Evolutionary conservation across 805 yeast species (phyloP).

Genomic region (Pichia paraexigua): DNA sequence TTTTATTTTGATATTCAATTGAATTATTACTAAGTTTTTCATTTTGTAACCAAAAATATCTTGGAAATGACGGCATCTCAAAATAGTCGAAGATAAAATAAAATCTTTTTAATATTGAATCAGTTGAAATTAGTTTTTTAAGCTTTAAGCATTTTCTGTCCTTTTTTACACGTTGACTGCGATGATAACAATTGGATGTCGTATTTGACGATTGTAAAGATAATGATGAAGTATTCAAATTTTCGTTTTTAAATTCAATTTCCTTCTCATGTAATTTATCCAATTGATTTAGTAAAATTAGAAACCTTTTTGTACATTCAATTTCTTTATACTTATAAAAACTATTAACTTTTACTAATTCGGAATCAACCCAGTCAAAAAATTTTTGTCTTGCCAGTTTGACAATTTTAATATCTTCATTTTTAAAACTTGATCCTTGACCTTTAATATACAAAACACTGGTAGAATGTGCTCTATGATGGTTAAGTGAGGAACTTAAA

Average conservation of each 20-base stretch:
- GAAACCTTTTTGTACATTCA: slow-evolving; percentile 49
- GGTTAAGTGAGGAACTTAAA: not conserved
- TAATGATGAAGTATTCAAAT: not conserved
- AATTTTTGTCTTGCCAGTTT: slow-evolving; percentile 40
- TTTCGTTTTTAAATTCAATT: slow-evolving; percentile 33
- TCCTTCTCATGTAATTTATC: slow-evolving; percentile 17
- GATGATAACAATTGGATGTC: slow-evolving; percentile 1
- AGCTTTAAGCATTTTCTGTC: not conserved
- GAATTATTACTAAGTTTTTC: not conserved
- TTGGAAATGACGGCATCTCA: slow-evolving; percentile 36
- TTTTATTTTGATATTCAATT: not conserved
- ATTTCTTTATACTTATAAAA: slow-evolving; percentile 57
- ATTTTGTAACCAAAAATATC: slow-evolving; percentile 24
- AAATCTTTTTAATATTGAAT: not conserved
- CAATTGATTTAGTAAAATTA: slow-evolving; percentile 60
- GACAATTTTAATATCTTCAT: slow-evolving; percentile 23
- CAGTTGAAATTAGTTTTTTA: not conserved
- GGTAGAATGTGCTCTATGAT: slow-evolving; percentile 19
- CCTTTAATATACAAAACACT: slow-evolving; percentile 9
- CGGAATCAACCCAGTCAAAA: slow-evolving; percentile 54
- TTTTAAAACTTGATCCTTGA: not conserved
- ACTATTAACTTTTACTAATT: slow-evolving; percentile 48
- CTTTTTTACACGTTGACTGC: not conserved
- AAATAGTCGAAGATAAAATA: slow-evolving; percentile 25
- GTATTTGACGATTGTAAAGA: not conserved